Base-by-base conservation (phyloP, 106 monocot genomes). In the Dendrobium nobile region DNA sequence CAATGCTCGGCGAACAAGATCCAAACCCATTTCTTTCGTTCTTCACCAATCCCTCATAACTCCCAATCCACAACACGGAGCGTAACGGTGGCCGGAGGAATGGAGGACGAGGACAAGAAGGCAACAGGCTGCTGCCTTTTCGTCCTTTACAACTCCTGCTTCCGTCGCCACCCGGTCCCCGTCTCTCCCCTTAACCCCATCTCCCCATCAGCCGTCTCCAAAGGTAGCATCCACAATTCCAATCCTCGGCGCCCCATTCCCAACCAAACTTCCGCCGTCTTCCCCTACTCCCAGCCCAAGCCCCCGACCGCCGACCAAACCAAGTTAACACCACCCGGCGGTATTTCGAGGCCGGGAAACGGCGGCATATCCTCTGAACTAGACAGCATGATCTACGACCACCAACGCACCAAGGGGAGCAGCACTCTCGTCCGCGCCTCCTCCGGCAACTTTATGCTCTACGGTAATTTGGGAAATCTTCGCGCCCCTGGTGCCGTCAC, bases 361-460 rank as follows among this genome's bases (percentile, higher is more conserved):
- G 37, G 45, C 15, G 78, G 85, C 37, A 64, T 90, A 43, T 81
- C 93, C 0, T 77, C 75, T 22, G 93, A 93, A 72, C 88, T 93
- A 1, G 90, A 93, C 41, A 82, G 67, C 80, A 77, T 89, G 79
- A 87, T 90, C 82, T 61, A 88, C 74, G 93, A 93, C 72, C 85
- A 88, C 88, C 93, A 93, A 80, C 87, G 88, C 8, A 41, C 61
- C 80, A 90, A 86, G 77, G 93, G 83, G 7, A 82, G 80, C 75
- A 84, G 80, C 82, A 82, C 77, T 41, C 88, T 93, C n/a, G 85
- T 93, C 78, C 85, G 93, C 13, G 93, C 93, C 7, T 93, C 90
- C 2, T 93, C 93, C 5, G 87, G 90, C 80, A 93, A 93, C 24
- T 90, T 93, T 48, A 93, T 93, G 93, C 83, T 93, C 26, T 93